Evolutionary conservation across 805 yeast species (phyloP), one percentile per base, ranked within the genome.

Genomic region (Candida stauntonica): DNA sequence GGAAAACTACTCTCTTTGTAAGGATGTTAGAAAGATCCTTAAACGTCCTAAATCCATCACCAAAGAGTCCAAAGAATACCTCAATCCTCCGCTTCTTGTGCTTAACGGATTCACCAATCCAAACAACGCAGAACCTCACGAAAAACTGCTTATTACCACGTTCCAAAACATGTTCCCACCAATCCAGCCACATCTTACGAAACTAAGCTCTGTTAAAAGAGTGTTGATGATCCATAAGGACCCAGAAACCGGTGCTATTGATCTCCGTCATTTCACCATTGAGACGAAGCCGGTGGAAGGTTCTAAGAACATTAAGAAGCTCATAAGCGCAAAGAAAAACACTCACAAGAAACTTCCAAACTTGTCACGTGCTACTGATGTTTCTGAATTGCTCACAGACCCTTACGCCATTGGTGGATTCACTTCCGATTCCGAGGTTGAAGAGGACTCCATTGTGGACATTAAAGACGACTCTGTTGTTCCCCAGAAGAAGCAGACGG

Each of bases 151-250:
- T 40, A 78, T 94, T 21, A 86, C 97, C 4, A 79, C 88, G 67
- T 86, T 93, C 66, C 99, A 93, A 64, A 88, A 87, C 64, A 79
- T 93, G 77, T 86, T 91, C 61, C 99, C 99, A 6, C 86, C 99
- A 16, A 81, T 93, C 48, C 82, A 87, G 42, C 97, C 96, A 3
- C 86, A 86, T 48, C 64, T 68, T 41, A 84, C 94, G 15, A 79
- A 79, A 48, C 81, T 93, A 24, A 66, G 68, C 32, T 67, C 83
- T 1, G 88, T 93, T 38, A 82, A 79, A 53, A 73, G 99, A 55
- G 98, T 93, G 16, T 66, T 93, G 52, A 73, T 93, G 75, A 65
- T 93, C 39, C 81, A 83, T 59, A 84, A 80, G 54, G 83, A 80
- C 55, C 67, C 72, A 21, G 79, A 75, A 41, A 76, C 86, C 3